Evolutionary conservation across 2,329 filamentous ascomycete genomes (phyloP), one percentile per base, ranked within the genome.

Genomic region (Microcera coccophila): DNA sequence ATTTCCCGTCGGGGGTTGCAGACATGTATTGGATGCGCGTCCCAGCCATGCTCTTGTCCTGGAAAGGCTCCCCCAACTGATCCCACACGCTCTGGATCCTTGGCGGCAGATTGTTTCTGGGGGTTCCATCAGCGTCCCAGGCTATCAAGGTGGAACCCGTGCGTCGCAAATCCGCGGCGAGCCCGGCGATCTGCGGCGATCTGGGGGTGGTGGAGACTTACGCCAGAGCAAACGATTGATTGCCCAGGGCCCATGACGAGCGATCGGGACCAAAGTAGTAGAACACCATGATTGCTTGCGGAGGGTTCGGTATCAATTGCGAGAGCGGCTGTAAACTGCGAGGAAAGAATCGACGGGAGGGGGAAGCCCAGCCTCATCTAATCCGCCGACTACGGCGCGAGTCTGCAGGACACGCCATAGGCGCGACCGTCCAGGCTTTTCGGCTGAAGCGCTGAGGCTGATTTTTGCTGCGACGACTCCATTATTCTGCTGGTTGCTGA

Each of bases 221-320:
- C 46, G 39, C 39, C 33, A 46, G 32, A 15, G 36, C 26, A 22
- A 48, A 48, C 10, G 16, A 17, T 14, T 45, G 39, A 16, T 48
- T 48, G 16, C 46, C 46, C 16, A 48, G 26, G 2, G 46, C 46
- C 46, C 46, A 48, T 21, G 46, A 48, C 10, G 46, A 40, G 17
- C 33, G 33, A 36, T 48, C 39, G 5, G 42, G 39, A 9, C 46
- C 46, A 16, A 48, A 48, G 42, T 42, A 48, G 46, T 40, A 48
- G 39, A 48, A 48, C 16, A 45, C 46, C 46, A 48, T 48, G 39
- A 12, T 7, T 26, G 22, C 12, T 26, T n/a, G n/a, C n/a, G n/a
- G n/a, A n/a, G n/a, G n/a, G n/a, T n/a, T n/a, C n/a, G n/a, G n/a
- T n/a, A n/a, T n/a, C n/a, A n/a, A n/a, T n/a, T n/a, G n/a, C n/a